Conservation (phyloP, 108 stramenopile genomes). For the Nitzschia sp. region DNA sequence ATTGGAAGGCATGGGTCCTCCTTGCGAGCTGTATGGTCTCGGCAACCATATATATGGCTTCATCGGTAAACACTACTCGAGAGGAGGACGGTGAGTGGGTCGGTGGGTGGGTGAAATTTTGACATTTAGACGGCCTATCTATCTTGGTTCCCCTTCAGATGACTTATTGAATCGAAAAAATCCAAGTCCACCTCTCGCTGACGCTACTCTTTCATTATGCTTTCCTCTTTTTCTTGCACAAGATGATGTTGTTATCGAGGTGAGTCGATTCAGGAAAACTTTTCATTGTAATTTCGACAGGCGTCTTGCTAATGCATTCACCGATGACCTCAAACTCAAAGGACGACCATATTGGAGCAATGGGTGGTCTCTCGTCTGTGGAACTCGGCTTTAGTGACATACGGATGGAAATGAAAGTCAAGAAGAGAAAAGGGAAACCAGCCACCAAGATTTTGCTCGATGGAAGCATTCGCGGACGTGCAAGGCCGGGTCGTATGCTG, state of each 20-base stretch:
- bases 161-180: too few relatives aligned
- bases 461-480: constrained; percentile 71
- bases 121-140: too few relatives aligned
- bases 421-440: constrained; percentile 43
- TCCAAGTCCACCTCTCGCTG: too few relatives aligned
- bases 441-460: constrained; percentile 56
- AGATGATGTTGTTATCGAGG: constrained; percentile 4
- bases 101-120: too few relatives aligned
- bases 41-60: not conserved
- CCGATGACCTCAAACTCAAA: not conserved
- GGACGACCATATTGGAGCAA: constrained; percentile 11
- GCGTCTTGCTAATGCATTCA: not conserved
- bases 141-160: too few relatives aligned
- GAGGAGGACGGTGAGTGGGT: not conserved
- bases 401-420: constrained; percentile 43
- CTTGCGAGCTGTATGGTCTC: not conserved
- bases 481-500: constrained; percentile 73
- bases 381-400: constrained; percentile 75
- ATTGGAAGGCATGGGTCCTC: not conserved
- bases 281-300: not conserved
- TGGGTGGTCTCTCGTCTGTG: constrained; percentile 22
- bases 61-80: not conserved
- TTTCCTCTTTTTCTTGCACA: not conserved
- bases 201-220: too few relatives aligned
- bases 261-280: too few relatives aligned